Base-by-base conservation (phyloP, 2,329 filamentous ascomycete species). In the Diaporthe vexans region DNA sequence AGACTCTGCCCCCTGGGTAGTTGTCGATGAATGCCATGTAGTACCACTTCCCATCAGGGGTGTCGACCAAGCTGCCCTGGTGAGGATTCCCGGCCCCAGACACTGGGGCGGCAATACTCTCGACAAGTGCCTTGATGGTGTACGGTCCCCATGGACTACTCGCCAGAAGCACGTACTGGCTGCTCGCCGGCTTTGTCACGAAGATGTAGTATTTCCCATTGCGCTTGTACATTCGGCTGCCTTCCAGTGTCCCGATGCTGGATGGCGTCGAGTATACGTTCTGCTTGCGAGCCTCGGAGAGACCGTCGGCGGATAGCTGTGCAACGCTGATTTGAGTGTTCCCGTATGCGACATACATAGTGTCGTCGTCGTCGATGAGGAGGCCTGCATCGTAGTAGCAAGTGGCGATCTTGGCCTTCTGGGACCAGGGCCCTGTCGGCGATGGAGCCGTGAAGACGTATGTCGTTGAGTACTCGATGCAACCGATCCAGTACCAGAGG, bases 321-420 rank as follows among this genome's bases (percentile, higher is more conserved):
- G 89, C 86, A 1, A 91, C 84, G 11, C 76, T 81, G 67, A 91
- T 85, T 2, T 86, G 82, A 0, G 81, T 85, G 59, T 84, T 86
- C 6, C 88, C 89, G 77, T 90, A 90, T 0, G 85, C 87, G 0
- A 91, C 86, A 70, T 91, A 91, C 84, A 91, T 88, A 0, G 85
- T 88, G 73, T 91, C 89, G 40, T 91, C 85, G 35, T 90, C 87
- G 70, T 91, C 89, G 46, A 91, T 85, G n/a, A 91, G 79, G 0
- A 91, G 79, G 0, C 90, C 89, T 26, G 83, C 85, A 78, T 91
- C 90, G 77, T 91, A 91, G 77, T 89, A 91, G 80, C 89, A 91
- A 2, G 79, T 83, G 0, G 80, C 82, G 21, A 85, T 80, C 13
- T 78, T 83, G 0, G 80, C 81, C 52, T 78, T 76, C 65, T 84